A percentile compares a stretch with the other conserved stretches of the same genome.
Conservation (phyloP, 1,284 basidiomycete genomes). For the Apiotrichum montevideense region DNA sequence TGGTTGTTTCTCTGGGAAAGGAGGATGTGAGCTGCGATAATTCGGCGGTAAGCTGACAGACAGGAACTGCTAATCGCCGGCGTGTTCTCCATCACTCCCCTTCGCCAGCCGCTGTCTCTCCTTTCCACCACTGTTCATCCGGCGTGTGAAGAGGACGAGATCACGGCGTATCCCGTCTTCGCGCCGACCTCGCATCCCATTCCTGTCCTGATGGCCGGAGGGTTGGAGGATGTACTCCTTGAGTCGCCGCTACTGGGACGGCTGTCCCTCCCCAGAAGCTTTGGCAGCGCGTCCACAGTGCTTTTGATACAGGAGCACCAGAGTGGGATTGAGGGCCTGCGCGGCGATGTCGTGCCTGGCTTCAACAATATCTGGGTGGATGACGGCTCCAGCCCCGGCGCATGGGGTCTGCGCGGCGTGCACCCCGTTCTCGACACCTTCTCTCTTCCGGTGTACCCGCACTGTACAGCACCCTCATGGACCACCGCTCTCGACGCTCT, state of each 20-base stretch:
- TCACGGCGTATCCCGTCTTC: constrained; percentile 41
- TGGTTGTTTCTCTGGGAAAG: constrained; percentile 28
- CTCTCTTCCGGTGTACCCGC: constrained; percentile 49
- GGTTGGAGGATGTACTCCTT: neutral
- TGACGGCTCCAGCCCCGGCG: constrained; percentile 16
- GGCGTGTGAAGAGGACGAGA: constrained; percentile 33
- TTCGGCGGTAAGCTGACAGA: neutral
- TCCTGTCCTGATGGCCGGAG: constrained; percentile 47
- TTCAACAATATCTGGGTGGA: constrained; percentile 43
- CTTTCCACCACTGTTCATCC: constrained; percentile 45
- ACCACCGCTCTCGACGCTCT: constrained; percentile 48
- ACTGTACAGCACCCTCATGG: constrained; percentile 57
- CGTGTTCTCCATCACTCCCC: constrained; percentile 32
- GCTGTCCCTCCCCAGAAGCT: constrained; percentile 21
- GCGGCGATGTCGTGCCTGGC: constrained; percentile 38
- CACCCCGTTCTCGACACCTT: constrained; percentile 51
- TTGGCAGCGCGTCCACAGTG: constrained; percentile 14
- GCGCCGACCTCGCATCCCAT: constrained; percentile 54
- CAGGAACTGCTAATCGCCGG: constrained; percentile 37
- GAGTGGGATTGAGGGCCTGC: constrained; percentile 38
- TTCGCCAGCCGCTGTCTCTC: constrained; percentile 26
- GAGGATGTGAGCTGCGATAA: constrained; percentile 30
- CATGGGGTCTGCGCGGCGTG: constrained; percentile 53
- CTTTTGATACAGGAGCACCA: constrained; percentile 38
- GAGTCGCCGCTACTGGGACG: constrained; percentile 6